These are phyloP conservation scores for Plasmodium relictum DNA, from an alignment of 169 alveolate genomes.

Conservation along the genomic window DNA sequence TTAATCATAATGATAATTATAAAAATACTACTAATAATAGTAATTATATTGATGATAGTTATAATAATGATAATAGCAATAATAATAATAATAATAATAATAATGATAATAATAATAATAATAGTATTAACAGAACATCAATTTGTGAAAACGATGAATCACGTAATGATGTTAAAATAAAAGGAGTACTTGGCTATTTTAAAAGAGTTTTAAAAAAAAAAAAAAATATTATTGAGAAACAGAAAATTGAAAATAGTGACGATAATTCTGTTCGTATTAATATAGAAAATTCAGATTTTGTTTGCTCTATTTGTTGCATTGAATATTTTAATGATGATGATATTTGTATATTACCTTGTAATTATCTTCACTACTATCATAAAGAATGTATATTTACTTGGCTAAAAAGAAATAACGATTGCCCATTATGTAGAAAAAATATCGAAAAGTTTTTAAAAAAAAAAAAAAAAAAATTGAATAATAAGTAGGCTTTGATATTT, in stretches of 20 bases:
- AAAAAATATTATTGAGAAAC: constrained; percentile 27
- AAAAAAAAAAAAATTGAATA: constrained; percentile 2
- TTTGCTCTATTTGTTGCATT: constrained; percentile 52
- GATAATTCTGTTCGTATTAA: constrained; percentile 46
- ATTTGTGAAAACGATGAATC: not conserved
- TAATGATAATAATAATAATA: not conserved
- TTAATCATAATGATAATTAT: not conserved
- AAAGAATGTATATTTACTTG: constrained; percentile 84
- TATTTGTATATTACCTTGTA: constrained; percentile 85
- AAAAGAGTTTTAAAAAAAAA: constrained; percentile 55
- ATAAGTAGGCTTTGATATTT: not conserved
- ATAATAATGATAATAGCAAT: not conserved
- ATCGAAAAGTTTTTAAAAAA: constrained; percentile 59
- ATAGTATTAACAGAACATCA: not conserved
- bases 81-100: not conserved
- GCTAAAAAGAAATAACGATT: constrained; percentile 83
- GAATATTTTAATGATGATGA: constrained; percentile 77
- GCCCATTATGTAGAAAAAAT: constrained; percentile 85
- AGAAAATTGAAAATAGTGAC: constrained; percentile 5
- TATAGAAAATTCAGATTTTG: constrained; percentile 48
- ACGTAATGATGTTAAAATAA: constrained; percentile 12
- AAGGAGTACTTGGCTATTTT: constrained; percentile 32
- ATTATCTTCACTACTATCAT: constrained; percentile 85
- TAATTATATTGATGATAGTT: not conserved
- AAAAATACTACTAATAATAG: not conserved